Evolutionary conservation across 495 filamentous ascomycete species (phyloP).

Genomic region (Staphylotrichum longicolle): DNA sequence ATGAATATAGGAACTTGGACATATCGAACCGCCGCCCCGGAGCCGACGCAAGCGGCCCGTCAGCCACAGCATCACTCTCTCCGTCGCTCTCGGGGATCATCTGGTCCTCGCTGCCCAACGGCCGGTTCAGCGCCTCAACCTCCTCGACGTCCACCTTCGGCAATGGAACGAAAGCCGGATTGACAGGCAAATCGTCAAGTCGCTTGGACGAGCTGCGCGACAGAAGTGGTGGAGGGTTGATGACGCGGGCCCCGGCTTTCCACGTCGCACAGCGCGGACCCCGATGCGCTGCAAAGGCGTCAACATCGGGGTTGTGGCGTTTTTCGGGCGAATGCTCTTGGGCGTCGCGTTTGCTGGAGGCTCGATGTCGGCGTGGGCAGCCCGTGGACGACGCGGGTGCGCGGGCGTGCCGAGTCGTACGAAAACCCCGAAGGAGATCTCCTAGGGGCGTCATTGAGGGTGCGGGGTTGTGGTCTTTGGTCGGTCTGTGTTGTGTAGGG

Average conservation of each 20-base stretch:
- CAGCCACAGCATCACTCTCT: slow-evolving; percentile 50
- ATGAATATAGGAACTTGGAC: slow-evolving; percentile 55
- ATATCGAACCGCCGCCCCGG: slow-evolving; percentile 45
- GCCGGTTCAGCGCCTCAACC: slow-evolving; percentile 38
- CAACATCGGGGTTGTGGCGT: slow-evolving; percentile 26
- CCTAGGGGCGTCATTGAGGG: slow-evolving; percentile 22
- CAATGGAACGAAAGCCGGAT: slow-evolving; percentile 44
- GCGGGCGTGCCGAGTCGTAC: slow-evolving; percentile 24
- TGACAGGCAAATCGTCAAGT: slow-evolving; percentile 32
- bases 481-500: slow-evolving; percentile 10
- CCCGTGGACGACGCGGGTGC: slow-evolving; percentile 31
- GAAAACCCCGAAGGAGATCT: slow-evolving; percentile 26
- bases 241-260: slow-evolving; percentile 35
- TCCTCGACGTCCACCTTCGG: slow-evolving; percentile 43
- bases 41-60: not conserved
- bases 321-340: slow-evolving; percentile 27
- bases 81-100: slow-evolving; percentile 69
- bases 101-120: slow-evolving; percentile 72
- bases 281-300: slow-evolving; percentile 50
- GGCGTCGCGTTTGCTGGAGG: slow-evolving; percentile 31
- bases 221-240: slow-evolving; percentile 24
- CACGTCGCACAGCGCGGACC: slow-evolving; percentile 42
- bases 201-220: slow-evolving; percentile 26
- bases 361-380: slow-evolving; percentile 36
- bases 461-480: not conserved